Base-by-base conservation (phyloP, 805 yeast species). In the Candida chauliodis region DNA sequence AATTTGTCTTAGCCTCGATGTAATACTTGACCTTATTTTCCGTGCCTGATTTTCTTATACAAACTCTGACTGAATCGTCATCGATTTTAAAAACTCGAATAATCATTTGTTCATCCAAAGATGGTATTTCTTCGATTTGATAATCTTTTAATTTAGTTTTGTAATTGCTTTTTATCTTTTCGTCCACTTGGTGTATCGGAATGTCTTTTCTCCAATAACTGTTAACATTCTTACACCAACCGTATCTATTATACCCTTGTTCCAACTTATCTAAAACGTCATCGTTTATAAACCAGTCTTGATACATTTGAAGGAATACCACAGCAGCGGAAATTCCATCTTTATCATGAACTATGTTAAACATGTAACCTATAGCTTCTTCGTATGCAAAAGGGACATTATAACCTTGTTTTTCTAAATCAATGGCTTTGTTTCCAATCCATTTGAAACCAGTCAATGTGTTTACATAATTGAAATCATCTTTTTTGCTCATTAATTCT, bases 331-430 rank as follows among this genome's bases (percentile, higher is more conserved):
- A 66, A 10, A 93, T 75, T 0, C 99, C 99, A 55, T 91, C 99
- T 59, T 91, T 91, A 57, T 91, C 99, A 58, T 85, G 88, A 30
- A 85, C 84, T 13, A 78, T 72, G 15, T 77, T 63, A 52, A 89
- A 87, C 97, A 91, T 87, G 63, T 78, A 91, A 1, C 99, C 99
- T 47, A 91, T 84, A 2, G 98, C 98, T 56, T 91, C 99, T 59
- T 91, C 99, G 56, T 75, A 91, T 0, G 86, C 97, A 65, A 91
- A 89, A 0, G 96, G 95, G 1, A 90, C 95, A 3, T 37, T 45
- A 50, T 53, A 78, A 0, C 95, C 95, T 30, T 74, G 56, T 0
- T 53, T 44, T 46, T 84, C 88, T 34, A 86, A 64, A 6, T 81
- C 84, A 24, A 83, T 77, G 2, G 96, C 93, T 46, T 78, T 76